These are phyloP conservation scores for Laetiporus sulphureus DNA, from an alignment of 1,284 basidiomycete genomes.

Conservation along the genomic window DNA sequence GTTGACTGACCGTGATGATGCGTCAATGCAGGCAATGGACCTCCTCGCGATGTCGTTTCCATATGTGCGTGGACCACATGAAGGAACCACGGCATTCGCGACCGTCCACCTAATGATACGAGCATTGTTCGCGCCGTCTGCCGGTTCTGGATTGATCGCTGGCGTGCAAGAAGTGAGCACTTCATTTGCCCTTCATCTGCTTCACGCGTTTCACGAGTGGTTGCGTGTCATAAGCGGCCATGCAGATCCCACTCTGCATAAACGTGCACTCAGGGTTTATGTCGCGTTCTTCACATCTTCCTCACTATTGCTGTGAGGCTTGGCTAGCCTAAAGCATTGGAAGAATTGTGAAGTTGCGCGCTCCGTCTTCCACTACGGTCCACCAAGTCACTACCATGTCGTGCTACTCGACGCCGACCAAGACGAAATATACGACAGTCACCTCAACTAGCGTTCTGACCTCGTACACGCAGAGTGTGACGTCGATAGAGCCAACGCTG, in stretches of 20 bases:
- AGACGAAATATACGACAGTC: slow-evolving; percentile 5
- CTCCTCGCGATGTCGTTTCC: no score
- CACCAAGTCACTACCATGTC: slow-evolving; percentile 3
- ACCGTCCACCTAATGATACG: no score
- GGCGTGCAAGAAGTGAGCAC: no score
- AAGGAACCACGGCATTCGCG: no score
- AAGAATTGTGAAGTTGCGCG: neutral
- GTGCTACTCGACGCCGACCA: slow-evolving; percentile 4
- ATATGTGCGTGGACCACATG: no score
- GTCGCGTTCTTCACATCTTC: neutral
- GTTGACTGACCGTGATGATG: no score
- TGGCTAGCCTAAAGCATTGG: no score
- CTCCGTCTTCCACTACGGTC: neutral
- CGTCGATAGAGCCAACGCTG: neutral
- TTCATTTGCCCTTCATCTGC: no score
- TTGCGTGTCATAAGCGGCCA: neutral
- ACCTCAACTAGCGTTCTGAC: slow-evolving; percentile 4
- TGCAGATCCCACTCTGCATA: neutral
- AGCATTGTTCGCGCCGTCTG: no score
- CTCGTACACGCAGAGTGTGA: slow-evolving; percentile 5
- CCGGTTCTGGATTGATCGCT: no score
- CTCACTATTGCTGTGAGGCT: no score
- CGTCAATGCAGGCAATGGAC: no score
- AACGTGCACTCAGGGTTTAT: neutral
- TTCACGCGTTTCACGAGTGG: neutral